Base-by-base conservation (phyloP, 257 asterid genomes). In the Solanum neorickii region DNA sequence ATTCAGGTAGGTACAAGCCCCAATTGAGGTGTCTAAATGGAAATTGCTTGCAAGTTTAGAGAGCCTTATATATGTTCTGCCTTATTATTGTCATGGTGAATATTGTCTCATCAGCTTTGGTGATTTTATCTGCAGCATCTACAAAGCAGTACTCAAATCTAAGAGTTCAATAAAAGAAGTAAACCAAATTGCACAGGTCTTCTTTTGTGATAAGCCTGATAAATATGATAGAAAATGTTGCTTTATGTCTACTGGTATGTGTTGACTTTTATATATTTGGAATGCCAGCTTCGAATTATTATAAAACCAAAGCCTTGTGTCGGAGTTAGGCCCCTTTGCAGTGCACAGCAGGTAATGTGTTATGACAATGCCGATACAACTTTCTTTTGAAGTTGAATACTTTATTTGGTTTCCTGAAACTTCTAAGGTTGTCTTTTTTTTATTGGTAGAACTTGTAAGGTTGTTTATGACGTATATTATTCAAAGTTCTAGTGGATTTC, bases 321-420 rank as follows among this genome's bases (percentile, higher is more conserved):
- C 70, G 99, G 97, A 92, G 95, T 94, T n/a, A 98, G 98, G 69
- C 98, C 98, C 83, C 83, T 96, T 89, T 96, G 99, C 88, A 94
- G 87, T 59, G 95, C 98, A 56, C 99, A 94, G 83, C 98, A 96
- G 96, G 99, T 96, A 90, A 68, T 83, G 13, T 60, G 35, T 74
- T 89, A 72, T 86, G 69, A n/a, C 60, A 42, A 12, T 18, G 39
- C 10, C 42, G 72, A 47, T 47, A 39, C 87, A 16, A 3, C 72
- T 39, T 31, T 35, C 31, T 35, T 69, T 86, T 86, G 80, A 60
- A 72, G 83, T 86, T 72, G 27, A 9, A 62, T 42, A 12, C 56
- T 86, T 37, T 85, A 35, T 85, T 85, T 31, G 83, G 44, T n/a
- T 85, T 85, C 75, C 11, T 31, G 14, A 25, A 31, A 65, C 65